Percentiles rank a stretch among this genome's conserved stretches.
Conservation (phyloP, 495 filamentous ascomycete species). For the Niebla homalea region DNA sequence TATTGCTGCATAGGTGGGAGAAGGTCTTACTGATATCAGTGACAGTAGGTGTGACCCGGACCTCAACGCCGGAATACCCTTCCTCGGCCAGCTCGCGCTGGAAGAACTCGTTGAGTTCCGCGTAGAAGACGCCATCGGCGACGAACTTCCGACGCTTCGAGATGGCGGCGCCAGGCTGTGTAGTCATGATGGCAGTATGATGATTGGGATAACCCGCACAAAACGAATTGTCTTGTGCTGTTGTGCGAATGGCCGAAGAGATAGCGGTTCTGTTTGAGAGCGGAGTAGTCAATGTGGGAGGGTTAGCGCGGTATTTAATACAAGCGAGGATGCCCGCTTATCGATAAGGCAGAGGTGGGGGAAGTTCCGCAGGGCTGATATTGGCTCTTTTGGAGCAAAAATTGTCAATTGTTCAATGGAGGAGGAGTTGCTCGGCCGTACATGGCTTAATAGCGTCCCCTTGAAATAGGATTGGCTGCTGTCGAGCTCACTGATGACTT, state of each 20-base stretch:
- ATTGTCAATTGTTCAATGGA: not conserved
- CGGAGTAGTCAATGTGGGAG: not conserved
- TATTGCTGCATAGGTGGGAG: not conserved
- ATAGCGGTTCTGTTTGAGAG: slow-evolving; percentile 15
- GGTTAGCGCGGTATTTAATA: not conserved
- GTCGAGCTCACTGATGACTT: no score
- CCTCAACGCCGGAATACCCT: slow-evolving; percentile 98
- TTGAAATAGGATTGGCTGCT: no score
- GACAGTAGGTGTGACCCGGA: slow-evolving; percentile 98
- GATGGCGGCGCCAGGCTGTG: slow-evolving; percentile 53
- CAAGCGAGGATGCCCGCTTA: not conserved
- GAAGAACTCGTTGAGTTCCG: slow-evolving; percentile 99
- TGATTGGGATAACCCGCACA: not conserved
- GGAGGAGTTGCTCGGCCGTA: not conserved
- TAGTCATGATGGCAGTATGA: slow-evolving; percentile 40
- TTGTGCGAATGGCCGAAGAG: slow-evolving; percentile 14
- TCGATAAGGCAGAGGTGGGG: not conserved
- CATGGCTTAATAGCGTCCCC: no score
- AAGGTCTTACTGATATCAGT: slow-evolving; percentile 81
- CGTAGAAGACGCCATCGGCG: slow-evolving; percentile 99
- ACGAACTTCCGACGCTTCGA: slow-evolving; percentile 99
- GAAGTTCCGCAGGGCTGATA: not conserved
- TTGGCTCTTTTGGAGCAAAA: not conserved
- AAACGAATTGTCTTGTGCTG: not conserved
- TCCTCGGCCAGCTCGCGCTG: slow-evolving; percentile 99